Evolutionary conservation across 441 rosid genomes (phyloP).

Genomic region (Pelargonium fulgidum): DNA sequence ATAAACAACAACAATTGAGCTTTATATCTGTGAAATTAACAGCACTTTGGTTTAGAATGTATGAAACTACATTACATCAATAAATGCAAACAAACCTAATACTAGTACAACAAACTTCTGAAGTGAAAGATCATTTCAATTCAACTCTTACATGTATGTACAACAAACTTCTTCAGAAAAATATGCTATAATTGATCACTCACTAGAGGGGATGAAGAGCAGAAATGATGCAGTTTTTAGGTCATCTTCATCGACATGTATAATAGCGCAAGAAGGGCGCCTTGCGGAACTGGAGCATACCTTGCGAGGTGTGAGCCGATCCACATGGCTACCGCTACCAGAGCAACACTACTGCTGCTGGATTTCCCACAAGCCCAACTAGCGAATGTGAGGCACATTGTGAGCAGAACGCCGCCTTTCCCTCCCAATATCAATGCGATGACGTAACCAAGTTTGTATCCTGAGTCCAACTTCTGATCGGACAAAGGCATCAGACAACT

Average conservation of each 20-base stretch:
- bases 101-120: too few relatives aligned
- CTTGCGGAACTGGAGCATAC: slow-evolving; percentile 26
- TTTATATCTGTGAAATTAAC: background rate
- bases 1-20: background rate
- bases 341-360: slow-evolving; percentile 63
- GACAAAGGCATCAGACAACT: slow-evolving; percentile 31
- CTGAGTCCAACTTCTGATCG: background rate
- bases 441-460: slow-evolving; percentile 39
- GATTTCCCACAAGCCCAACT: slow-evolving; percentile 88
- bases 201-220: background rate
- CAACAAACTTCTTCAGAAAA: slow-evolving; percentile 2
- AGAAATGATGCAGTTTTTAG: background rate
- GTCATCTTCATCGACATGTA: slow-evolving; percentile 55
- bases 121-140: too few relatives aligned
- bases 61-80: too few relatives aligned
- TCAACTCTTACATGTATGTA: background rate
- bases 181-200: background rate
- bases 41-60: background rate
- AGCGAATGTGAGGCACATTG: slow-evolving; percentile 59
- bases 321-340: slow-evolving; percentile 67
- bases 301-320: slow-evolving; percentile 49
- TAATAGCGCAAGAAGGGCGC: slow-evolving; percentile 68
- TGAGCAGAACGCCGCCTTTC: slow-evolving; percentile 60
- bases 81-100: too few relatives aligned
- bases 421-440: slow-evolving; percentile 79